Base-by-base conservation (phyloP, 1,284 basidiomycete genomes). In the Ceratobasidium sp. region DNA sequence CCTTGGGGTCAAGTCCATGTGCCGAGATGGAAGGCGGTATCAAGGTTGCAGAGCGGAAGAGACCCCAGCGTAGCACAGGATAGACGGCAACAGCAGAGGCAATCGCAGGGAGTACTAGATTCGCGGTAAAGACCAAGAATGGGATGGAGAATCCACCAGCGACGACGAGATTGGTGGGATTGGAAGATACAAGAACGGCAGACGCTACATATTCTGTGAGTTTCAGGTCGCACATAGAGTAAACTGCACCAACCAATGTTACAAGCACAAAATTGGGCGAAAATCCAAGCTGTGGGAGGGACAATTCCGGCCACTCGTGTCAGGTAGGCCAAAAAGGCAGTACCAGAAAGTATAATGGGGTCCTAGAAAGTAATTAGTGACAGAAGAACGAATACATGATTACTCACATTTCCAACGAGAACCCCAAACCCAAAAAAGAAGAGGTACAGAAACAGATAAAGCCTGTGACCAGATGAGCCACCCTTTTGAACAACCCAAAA, bases 281-380 rank as follows among this genome's bases (percentile, higher is more conserved):
- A 90, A 25, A 88, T 83, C 85, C 86, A 91, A 0, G 87, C 84
- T 0, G 83, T 83, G 0, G 88, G 86, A 27, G 85, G 83, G 0
- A 77, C 75, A 70, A 89, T 86, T 75, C 81, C 83, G 4, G 89
- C 86, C 2, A 88, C 87, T n/a, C 85, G 79, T 0, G 92, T 93
- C 72, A 94, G 91, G 76, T 96, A 95, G 6, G 89, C 89, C 49
- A 96, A 79, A 77, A 96, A 96, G 0, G 89, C 89, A 0, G 94
- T 96, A 1, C 93, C 91, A 20, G 87, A 90, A 20, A 95, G 83
- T 69, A 95, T 91, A 72, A 95, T 85, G 0, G 93, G 92, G 78
- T 95, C 93, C 80, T 83, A 68, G 8, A n/a, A 25, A 38, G 64
- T 17, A 25, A 47, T 50, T 60, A 52, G 43, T 32, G 17, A 29